Evolutionary conservation across 2,329 filamentous ascomycete genomes (phyloP).

Genomic region (Lachnellula willkommii): DNA sequence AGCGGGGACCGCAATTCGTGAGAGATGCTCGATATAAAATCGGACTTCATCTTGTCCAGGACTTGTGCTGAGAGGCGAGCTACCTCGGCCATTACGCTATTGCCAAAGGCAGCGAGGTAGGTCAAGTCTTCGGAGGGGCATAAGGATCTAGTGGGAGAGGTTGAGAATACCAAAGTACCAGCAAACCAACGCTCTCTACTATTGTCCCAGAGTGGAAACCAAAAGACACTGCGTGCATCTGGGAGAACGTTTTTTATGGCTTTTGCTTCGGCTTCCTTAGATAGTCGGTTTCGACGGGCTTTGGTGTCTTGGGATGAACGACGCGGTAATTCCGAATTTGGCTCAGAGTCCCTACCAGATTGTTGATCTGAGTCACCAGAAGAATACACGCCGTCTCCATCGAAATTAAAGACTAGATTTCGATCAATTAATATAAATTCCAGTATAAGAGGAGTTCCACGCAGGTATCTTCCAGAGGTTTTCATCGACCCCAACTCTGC

Average conservation of each 20-base stretch:
- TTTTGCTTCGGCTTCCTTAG: constrained; percentile 27
- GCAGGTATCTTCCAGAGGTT: not conserved
- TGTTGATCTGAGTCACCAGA: constrained; percentile 24
- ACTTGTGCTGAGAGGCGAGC: constrained; percentile 42
- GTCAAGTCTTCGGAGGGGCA: constrained; percentile 44
- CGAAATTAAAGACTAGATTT: constrained; percentile 27
- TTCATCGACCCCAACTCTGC: not conserved
- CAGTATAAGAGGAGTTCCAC: not conserved
- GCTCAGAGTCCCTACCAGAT: constrained; percentile 5
- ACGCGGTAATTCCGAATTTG: not conserved
- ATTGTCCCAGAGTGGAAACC: constrained; percentile 45
- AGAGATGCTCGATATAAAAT: constrained; percentile 54
- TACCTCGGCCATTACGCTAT: constrained; percentile 53
- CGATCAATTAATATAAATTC: not conserved
- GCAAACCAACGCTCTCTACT: constrained; percentile 44
- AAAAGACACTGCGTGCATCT: constrained; percentile 40
- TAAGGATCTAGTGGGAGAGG: constrained; percentile 39
- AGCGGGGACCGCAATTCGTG: constrained; percentile 58
- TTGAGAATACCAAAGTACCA: constrained; percentile 46
- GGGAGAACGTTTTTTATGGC: constrained; percentile 36
- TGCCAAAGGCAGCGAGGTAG: constrained; percentile 47
- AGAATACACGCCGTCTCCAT: constrained; percentile 24
- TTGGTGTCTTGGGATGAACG: constrained; percentile 7
- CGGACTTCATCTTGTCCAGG: constrained; percentile 36
- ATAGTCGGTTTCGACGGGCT: constrained; percentile 16